Conservation (phyloP, 2,329 filamentous ascomycete species). For the Fusarium sp. region DNA sequence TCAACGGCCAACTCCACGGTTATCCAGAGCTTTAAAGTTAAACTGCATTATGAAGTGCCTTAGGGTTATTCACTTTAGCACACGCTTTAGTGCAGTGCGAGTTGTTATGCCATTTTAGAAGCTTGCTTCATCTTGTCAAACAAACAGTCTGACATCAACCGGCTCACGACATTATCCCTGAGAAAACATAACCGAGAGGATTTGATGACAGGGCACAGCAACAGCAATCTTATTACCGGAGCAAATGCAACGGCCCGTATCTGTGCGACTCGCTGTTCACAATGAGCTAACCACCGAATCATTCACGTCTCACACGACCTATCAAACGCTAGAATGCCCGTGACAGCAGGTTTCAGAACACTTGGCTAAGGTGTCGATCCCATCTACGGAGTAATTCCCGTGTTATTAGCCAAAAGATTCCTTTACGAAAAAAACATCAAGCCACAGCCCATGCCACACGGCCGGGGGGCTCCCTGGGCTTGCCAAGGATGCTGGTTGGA, state of each 20-base stretch:
- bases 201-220: too few relatives aligned
- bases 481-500: slow-evolving; percentile 22
- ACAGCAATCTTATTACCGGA: too few relatives aligned
- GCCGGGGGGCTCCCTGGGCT: slow-evolving; percentile 17
- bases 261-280: background rate
- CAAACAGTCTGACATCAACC: background rate
- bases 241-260: background rate
- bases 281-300: slow-evolving; percentile 22
- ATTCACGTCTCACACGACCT: background rate
- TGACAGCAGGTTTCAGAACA: slow-evolving; percentile 19
- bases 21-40: slow-evolving; percentile 17
- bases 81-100: too few relatives aligned
- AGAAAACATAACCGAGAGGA: too few relatives aligned
- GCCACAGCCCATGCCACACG: slow-evolving; percentile 24
- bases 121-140: background rate
- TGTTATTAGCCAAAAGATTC: slow-evolving; percentile 7
- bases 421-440: slow-evolving; percentile 5
- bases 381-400: background rate
- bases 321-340: background rate
- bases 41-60: background rate
- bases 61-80: background rate
- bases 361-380: slow-evolving; percentile 7
- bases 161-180: too few relatives aligned
- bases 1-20: slow-evolving; percentile 15
- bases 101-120: background rate